Evolutionary conservation across 768 basidiomycete genomes (phyloP).

Genomic region (Pleurotus citrinopileatus): DNA sequence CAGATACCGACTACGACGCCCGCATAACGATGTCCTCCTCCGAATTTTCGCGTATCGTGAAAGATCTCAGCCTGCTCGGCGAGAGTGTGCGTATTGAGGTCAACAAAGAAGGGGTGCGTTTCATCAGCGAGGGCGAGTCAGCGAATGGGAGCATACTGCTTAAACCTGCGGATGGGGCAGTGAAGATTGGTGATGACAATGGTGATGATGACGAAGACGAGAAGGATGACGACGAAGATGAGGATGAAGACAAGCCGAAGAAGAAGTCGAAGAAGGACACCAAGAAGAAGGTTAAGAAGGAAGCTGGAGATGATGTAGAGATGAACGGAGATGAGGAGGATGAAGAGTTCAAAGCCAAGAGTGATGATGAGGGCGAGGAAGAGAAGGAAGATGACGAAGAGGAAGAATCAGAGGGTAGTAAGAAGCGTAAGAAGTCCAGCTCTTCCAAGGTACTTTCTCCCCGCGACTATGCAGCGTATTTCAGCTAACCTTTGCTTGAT

Average conservation of each 20-base stretch:
- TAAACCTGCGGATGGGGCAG: slow-evolving; percentile 63
- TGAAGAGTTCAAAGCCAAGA: slow-evolving; percentile 22
- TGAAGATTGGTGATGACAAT: slow-evolving; percentile 32
- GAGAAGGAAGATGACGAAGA: slow-evolving; percentile 55
- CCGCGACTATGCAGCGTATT: background rate
- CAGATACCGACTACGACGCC: slow-evolving; percentile 96
- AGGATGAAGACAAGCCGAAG: slow-evolving; percentile 32
- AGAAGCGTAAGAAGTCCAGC: slow-evolving; percentile 13
- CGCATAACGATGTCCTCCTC: slow-evolving; percentile 80
- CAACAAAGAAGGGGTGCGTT: slow-evolving; percentile 92
- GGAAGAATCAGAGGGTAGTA: slow-evolving; percentile 34
- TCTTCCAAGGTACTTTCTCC: slow-evolving; percentile 6
- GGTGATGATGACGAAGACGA: slow-evolving; percentile 38
- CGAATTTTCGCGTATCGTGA: slow-evolving; percentile 92
- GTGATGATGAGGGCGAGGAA: slow-evolving; percentile 43
- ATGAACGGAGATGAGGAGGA: slow-evolving; percentile 39
- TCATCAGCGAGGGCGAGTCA: slow-evolving; percentile 90
- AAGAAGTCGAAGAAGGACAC: slow-evolving; percentile 45
- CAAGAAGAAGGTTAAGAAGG: slow-evolving; percentile 39
- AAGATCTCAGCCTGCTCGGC: slow-evolving; percentile 86
- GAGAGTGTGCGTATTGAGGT: slow-evolving; percentile 96
- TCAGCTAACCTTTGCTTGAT: slow-evolving; percentile 21
- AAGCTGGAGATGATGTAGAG: slow-evolving; percentile 43
- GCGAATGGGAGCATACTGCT: slow-evolving; percentile 88
- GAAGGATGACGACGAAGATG: slow-evolving; percentile 31